phyloP scores from a whole-genome alignment of 1,284 basidiomycete genomes.

The Cutaneotrichosporon spelunceum region DNA sequence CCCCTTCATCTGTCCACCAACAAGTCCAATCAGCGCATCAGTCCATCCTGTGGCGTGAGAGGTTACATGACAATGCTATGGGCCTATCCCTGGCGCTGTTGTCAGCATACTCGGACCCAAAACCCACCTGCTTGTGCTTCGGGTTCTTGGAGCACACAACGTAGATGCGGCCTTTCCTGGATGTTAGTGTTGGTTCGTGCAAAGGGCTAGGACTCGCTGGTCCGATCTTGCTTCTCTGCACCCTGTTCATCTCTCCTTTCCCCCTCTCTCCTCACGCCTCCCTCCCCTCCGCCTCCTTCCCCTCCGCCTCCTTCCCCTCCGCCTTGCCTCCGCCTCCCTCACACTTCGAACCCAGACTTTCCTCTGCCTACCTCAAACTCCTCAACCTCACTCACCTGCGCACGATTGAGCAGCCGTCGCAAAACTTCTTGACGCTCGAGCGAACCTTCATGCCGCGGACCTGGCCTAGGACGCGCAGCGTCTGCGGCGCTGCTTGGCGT shows the following conservation, averaged over 20 bases:
- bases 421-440: slow-evolving; percentile 87
- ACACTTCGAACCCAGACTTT: neutral
- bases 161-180: slow-evolving; percentile 84
- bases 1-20: no score
- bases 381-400: slow-evolving; percentile 50
- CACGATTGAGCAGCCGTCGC: slow-evolving; percentile 82
- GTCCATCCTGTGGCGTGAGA: neutral
- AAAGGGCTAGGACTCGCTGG: no score
- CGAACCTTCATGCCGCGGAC: slow-evolving; percentile 91
- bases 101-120: neutral
- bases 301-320: neutral
- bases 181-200: neutral
- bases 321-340: no score
- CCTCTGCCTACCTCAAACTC: neutral
- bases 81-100: slow-evolving; percentile 19
- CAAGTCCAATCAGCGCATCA: neutral
- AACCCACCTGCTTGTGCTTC: slow-evolving; percentile 91
- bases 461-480: slow-evolving; percentile 28
- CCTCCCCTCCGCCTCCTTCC: neutral
- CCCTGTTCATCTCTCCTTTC: neutral
- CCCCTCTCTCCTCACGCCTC: slow-evolving; percentile 29
- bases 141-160: slow-evolving; percentile 91
- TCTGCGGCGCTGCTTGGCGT: slow-evolving; percentile 15
- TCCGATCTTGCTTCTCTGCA: no score
- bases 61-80: slow-evolving; percentile 8